Evolutionary conservation across 176 grass and related monocot genomes (phyloP).

Genomic region (Hordeum marinum): DNA sequence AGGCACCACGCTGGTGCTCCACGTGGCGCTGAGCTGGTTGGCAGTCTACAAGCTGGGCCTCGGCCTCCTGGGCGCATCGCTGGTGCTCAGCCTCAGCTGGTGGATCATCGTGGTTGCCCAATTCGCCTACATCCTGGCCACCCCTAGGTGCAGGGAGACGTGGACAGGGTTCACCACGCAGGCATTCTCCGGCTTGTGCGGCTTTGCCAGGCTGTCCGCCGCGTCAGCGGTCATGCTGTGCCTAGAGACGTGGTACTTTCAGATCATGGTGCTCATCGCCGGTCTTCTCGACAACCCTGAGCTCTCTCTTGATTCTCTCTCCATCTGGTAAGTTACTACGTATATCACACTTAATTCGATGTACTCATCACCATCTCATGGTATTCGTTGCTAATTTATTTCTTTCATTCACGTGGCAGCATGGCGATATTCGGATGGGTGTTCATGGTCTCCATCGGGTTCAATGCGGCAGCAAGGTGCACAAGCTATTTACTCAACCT

Average conservation of each 20-base stretch:
- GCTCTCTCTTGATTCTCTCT: neutral
- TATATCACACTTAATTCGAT: no score
- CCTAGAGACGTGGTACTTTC: neutral
- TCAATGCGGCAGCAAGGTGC: constrained; percentile 71
- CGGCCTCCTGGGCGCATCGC: constrained; percentile 44
- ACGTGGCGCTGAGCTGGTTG: neutral
- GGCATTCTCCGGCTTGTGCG: constrained; percentile 20
- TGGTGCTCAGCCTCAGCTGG: constrained; percentile 64
- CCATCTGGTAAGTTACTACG: no score
- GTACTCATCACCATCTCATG: no score
- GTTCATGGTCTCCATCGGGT: constrained; percentile 53
- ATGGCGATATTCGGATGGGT: constrained; percentile 39
- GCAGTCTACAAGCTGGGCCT: constrained; percentile 34
- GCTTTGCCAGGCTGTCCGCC: neutral
- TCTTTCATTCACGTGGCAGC: constrained; percentile 8
- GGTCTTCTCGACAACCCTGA: neutral
- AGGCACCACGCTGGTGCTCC: neutral
- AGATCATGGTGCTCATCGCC: neutral
- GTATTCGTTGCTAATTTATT: no score
- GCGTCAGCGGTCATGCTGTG: constrained; percentile 41
- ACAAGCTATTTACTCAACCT: neutral
- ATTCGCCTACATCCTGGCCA: constrained; percentile 45
- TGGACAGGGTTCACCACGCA: constrained; percentile 56
- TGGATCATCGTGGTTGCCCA: constrained; percentile 40
- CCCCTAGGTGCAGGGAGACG: constrained; percentile 26